Percentiles rank a stretch among this genome's conserved stretches.
These are phyloP conservation scores for Rhizopus sp. DNA, from an alignment of 371 early-diverging fungal genomes.

Conservation along the genomic window DNA sequence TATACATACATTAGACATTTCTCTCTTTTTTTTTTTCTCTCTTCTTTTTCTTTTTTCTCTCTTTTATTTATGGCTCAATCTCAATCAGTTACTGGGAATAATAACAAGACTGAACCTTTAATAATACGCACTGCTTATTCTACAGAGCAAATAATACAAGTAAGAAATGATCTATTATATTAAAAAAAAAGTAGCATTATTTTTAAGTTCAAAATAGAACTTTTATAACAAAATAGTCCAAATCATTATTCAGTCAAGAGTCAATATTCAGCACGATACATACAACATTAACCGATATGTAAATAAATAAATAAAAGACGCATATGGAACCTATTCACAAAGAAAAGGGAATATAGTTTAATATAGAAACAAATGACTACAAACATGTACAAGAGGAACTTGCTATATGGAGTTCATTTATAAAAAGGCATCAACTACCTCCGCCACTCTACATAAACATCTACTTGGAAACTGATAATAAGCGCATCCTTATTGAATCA, in stretches of 20 bases:
- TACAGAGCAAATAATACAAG: conserved; percentile 39
- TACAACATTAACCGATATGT: conserved; percentile 15
- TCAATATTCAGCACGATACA: conserved; percentile 2
- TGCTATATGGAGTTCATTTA: conserved; percentile 66
- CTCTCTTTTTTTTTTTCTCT: no score
- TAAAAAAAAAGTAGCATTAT: not conserved
- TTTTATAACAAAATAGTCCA: conserved; percentile 65
- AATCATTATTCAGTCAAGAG: conserved; percentile 55
- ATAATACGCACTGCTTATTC: no score
- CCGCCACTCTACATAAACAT: conserved; percentile 17
- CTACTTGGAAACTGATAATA: conserved; percentile 13
- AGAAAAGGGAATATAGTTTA: conserved; percentile 58
- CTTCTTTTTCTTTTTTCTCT: no score
- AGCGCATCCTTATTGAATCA: conserved; percentile 69
- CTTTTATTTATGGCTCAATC: no score
- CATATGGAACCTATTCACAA: no score
- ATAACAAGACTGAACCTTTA: conserved; percentile 29
- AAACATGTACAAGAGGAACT: conserved; percentile 68
- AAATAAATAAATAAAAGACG: conserved; percentile 24
- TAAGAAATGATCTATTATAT: conserved; percentile 6
- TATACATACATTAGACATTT: no score
- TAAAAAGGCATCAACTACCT: conserved; percentile 57
- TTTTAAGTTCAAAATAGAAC: conserved; percentile 25
- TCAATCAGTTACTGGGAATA: conserved; percentile 3
- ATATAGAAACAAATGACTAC: conserved; percentile 71